These are phyloP conservation scores for Phymatotrichopsis omnivora DNA, from an alignment of 2,329 filamentous ascomycete species.

Conservation along the genomic window DNA sequence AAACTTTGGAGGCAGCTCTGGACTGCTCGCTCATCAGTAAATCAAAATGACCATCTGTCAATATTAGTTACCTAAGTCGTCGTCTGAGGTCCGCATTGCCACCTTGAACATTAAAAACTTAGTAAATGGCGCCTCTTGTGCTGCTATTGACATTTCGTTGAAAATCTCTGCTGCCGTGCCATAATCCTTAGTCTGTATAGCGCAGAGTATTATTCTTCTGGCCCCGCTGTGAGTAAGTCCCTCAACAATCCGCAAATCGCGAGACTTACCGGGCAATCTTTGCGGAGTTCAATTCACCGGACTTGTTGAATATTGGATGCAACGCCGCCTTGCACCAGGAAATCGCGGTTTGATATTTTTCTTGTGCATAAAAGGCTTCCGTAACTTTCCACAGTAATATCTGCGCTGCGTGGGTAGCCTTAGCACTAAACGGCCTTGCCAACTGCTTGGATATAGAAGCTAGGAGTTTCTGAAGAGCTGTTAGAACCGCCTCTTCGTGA, in stretches of 20 bases:
- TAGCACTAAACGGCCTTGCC: conserved; percentile 15
- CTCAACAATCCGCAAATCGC: not conserved
- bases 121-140: conserved; percentile 53
- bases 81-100: conserved; percentile 50
- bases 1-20: conserved; percentile 53
- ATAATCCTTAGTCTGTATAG: conserved; percentile 49
- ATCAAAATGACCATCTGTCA: conserved; percentile 6
- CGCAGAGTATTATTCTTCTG: conserved; percentile 65
- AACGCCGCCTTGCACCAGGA: conserved; percentile 63
- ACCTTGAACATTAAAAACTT: conserved; percentile 67
- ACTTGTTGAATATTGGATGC: conserved; percentile 55
- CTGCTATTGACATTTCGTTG: conserved; percentile 47
- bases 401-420: conserved; percentile 34
- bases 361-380: conserved; percentile 48
- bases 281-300: conserved; percentile 54
- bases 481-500: conserved; percentile 34
- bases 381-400: conserved; percentile 67
- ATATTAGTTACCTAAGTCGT: conserved; percentile 40
- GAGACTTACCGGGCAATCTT: conserved; percentile 53
- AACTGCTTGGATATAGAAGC: conserved; percentile 32
- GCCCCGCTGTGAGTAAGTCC: conserved; percentile 12
- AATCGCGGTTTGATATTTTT: conserved; percentile 47
- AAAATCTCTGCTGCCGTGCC: conserved; percentile 48
- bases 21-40: conserved; percentile 38
- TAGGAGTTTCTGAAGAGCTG: conserved; percentile 38